Base-by-base conservation (phyloP, 2,329 filamentous ascomycete genomes). In the Trichoderma polysporum region DNA sequence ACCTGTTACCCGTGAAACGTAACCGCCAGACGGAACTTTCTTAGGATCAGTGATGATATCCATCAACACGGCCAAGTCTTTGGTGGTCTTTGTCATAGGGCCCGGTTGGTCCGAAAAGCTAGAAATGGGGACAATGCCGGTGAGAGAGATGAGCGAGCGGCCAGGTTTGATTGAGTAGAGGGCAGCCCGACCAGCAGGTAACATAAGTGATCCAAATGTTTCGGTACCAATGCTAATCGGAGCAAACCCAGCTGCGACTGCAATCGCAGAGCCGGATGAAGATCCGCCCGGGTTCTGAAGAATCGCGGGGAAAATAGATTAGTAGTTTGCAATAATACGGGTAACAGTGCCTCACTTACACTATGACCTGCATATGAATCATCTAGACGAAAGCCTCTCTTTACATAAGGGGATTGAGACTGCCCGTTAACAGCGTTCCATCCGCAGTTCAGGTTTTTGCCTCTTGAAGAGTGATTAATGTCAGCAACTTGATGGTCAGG, bases 191-290 rank as follows among this genome's bases (percentile, higher is more conserved):
- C 52, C 66, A 33, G 54, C 45, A 29, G 70, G 70, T 33, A 59
- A n/a, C 22, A 67, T 64, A 17, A 71, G 61, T 8, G 70, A 70
- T 77, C 85, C 85, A 2, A 84, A 85, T 5, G 85, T 87, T 70
- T 87, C 85, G 1, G 85, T 87, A 7, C 80, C 86, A 0, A 89
- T 75, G 2, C 85, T 81, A 70, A 89, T 86, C 0, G 83, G 81
- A 3, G 85, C 83, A 3, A 88, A 78, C 1, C 79, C 78, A 0
- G 83, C 82, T 2, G 80, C 83, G 6, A 88, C 86, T 12, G 79
- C 82, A 8, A 88, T 84, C 7, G 81, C 81, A 22, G 81, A 84
- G 10, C 86, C 86, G 3, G 83, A 85, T 8, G 83, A 86, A 0
- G 85, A 87, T 6, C 86, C 86, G 10, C 85, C 86, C 0, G 74